Conservation (phyloP, 257 asterid genomes). For the Solanum bukasovii region DNA sequence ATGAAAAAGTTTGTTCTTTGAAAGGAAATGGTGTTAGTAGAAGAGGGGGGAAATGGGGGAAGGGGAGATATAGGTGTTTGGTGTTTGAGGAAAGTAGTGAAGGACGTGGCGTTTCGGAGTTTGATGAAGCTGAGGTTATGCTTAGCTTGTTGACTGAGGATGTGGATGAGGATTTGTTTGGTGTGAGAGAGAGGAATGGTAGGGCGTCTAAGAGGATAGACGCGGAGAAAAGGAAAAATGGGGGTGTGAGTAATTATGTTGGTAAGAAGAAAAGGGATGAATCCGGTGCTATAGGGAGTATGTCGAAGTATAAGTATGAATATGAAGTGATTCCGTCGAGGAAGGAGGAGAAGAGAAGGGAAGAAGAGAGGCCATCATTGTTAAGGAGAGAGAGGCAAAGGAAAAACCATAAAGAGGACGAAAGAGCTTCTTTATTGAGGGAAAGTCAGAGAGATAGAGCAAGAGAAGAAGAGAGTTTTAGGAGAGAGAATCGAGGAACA, state of each 20-base stretch:
- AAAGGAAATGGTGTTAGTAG: conserved; percentile 27
- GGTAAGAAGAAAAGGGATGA: conserved; percentile 33
- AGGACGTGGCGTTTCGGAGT: conserved; percentile 13
- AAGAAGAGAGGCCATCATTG: not conserved
- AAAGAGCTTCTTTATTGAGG: not conserved
- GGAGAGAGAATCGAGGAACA: conserved; percentile 6
- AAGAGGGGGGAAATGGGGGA: conserved; percentile 33
- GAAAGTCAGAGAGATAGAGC: not conserved
- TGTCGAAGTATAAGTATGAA: conserved; percentile 17
- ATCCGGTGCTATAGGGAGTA: conserved; percentile 24
- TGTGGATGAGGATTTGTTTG: conserved; percentile 33
- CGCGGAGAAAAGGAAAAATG: conserved; percentile 28
- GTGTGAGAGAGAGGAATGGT: conserved; percentile 26
- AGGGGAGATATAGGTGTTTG: conserved; percentile 18
- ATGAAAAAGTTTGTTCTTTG: conserved; percentile 20
- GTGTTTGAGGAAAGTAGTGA: conserved; percentile 47
- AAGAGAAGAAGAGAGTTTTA: conserved; percentile 7
- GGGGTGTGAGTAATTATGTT: conserved; percentile 2
- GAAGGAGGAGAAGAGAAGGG: conserved; percentile 25
- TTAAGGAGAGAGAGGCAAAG: not conserved
- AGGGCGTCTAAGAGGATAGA: conserved; percentile 27
- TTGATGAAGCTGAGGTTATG: conserved; percentile 66
- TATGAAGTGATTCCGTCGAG: conserved; percentile 11
- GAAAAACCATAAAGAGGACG: not conserved
- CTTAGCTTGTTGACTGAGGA: conserved; percentile 73